Conservation (phyloP, 495 filamentous ascomycete genomes). For the Penicillium longicatenatum region DNA sequence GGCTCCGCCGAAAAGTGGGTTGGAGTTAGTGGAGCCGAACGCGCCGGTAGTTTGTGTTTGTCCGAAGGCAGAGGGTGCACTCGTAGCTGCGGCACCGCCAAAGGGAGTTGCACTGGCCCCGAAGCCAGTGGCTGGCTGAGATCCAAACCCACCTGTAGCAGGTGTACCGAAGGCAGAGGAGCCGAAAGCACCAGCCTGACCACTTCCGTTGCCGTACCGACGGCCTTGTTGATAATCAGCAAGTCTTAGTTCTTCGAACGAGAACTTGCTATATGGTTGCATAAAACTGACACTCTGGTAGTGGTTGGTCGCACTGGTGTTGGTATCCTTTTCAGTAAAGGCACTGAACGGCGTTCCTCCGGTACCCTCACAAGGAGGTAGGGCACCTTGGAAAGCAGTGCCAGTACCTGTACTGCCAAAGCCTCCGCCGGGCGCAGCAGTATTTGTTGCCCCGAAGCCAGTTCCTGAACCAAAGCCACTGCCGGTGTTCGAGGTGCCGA, state of each 20-base stretch:
- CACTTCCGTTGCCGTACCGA: slow-evolving; percentile 75
- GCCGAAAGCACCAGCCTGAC: slow-evolving; percentile 84
- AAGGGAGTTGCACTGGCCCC: slow-evolving; percentile 55
- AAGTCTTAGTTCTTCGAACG: slow-evolving; percentile 84
- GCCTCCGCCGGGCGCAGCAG: slow-evolving; percentile 12
- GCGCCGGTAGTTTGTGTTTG: slow-evolving; percentile 50
- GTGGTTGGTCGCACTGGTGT: slow-evolving; percentile 59
- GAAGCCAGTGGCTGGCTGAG: slow-evolving; percentile 50
- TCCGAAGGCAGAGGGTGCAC: slow-evolving; percentile 42
- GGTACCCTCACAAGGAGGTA: slow-evolving; percentile 64
- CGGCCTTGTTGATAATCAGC: slow-evolving; percentile 89
- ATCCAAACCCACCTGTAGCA: slow-evolving; percentile 42
- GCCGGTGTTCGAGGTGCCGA: slow-evolving; percentile 35
- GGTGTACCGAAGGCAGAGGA: slow-evolving; percentile 41
- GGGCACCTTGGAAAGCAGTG: slow-evolving; percentile 49
- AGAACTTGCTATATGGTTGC: slow-evolving; percentile 84
- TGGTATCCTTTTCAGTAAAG: slow-evolving; percentile 78
- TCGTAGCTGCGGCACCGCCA: slow-evolving; percentile 49
- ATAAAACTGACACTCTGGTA: slow-evolving; percentile 90
- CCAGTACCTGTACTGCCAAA: slow-evolving; percentile 27
- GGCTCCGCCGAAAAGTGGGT: slow-evolving; percentile 49
- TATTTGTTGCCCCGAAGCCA: slow-evolving; percentile 29
- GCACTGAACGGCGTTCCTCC: slow-evolving; percentile 72
- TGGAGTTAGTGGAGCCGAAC: slow-evolving; percentile 43
- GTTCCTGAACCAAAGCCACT: slow-evolving; percentile 23